Evolutionary conservation across 345 rosid species (phyloP), one percentile per base, ranked within the genome.

Genomic region (Dipteronia sinensis): DNA sequence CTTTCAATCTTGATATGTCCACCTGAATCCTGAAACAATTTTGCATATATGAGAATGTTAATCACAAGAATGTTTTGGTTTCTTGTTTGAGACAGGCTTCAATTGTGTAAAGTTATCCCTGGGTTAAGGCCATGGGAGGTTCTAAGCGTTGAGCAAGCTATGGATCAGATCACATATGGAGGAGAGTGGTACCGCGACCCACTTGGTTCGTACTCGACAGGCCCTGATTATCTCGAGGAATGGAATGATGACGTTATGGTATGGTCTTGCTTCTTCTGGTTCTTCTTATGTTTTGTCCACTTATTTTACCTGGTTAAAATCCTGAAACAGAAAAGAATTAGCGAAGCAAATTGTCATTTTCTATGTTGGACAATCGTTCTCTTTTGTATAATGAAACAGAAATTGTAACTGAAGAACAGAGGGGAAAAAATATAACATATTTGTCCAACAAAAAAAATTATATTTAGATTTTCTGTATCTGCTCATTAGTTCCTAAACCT

Each of bases 61-160:
- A 58, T 69, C 66, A 27, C 51, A 23, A 19, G 53, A 23, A 25
- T 79, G 19, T 31, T 44, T 53, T 67, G 53, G 34, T 75, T 77
- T 46, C 27, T 82, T 79, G 64, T 82, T 34, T 77, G 81, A 16
- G 25, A 71, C 80, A 93, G 98, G 86, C 78, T 71, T 65, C 85
- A 84, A 68, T 75, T 93, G 88, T 88, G 86, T 4, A 88, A 93
- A 80, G 77, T 85, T 76, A 89, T 93, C 76, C 98, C 98, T 38
- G 97, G 92, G 49, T 81, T 95, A 82, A 88, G 98, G 83, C 98
- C 98, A n/a, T 93, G 98, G 98, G 98, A 95, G 85, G 94, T 95
- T 81, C 82, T 93, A 73, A 93, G 95, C 66, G 65, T 92, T 65
- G 98, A 93, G 87, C 98, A 95, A 86, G 98, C 98, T 46, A 95